phyloP scores from a whole-genome alignment of 768 basidiomycete species.

The Rhodotorula sphaerocarpa region DNA sequence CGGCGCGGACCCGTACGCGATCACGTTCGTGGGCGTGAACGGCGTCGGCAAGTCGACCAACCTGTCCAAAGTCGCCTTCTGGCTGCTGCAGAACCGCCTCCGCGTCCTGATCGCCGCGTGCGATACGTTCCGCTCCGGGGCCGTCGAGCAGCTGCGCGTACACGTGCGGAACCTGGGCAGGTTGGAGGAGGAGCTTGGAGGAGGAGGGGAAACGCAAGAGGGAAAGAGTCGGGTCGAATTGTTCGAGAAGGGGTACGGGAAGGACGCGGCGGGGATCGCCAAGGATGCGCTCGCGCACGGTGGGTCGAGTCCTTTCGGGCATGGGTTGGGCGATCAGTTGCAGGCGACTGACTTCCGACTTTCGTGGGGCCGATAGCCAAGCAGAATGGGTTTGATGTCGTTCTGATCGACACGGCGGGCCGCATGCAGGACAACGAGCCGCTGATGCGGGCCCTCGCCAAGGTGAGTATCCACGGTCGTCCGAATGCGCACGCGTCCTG shows the following conservation, averaged over 20 bases:
- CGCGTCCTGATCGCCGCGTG: constrained; percentile 94
- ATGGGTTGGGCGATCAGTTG: too few relatives aligned
- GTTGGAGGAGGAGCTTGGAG: constrained; percentile 54
- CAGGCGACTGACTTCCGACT: not conserved
- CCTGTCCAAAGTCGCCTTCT: constrained; percentile 95
- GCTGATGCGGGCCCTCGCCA: constrained; percentile 94
- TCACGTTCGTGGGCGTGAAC: constrained; percentile 96
- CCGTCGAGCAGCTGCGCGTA: constrained; percentile 93
- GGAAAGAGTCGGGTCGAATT: constrained; percentile 61
- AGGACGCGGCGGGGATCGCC: constrained; percentile 97
- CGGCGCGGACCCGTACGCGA: constrained; percentile 66
- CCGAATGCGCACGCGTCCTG: not conserved
- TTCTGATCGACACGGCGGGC: constrained; percentile 94
- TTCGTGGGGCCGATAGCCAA: constrained; percentile 51
- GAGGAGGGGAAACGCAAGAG: constrained; percentile 52
- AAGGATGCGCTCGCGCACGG: constrained; percentile 89
- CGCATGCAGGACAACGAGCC: constrained; percentile 99
- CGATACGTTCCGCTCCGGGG: constrained; percentile 92
- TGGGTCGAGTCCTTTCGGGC: constrained; percentile 46
- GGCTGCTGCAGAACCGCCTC: constrained; percentile 91
- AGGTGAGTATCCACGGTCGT: constrained; percentile 52
- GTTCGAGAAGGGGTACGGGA: constrained; percentile 93
- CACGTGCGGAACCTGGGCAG: constrained; percentile 89
- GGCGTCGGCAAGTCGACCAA: constrained; percentile 99
- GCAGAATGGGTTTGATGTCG: constrained; percentile 88